Conservation (phyloP, 345 rosid genomes). For the Citrus medica region DNA sequence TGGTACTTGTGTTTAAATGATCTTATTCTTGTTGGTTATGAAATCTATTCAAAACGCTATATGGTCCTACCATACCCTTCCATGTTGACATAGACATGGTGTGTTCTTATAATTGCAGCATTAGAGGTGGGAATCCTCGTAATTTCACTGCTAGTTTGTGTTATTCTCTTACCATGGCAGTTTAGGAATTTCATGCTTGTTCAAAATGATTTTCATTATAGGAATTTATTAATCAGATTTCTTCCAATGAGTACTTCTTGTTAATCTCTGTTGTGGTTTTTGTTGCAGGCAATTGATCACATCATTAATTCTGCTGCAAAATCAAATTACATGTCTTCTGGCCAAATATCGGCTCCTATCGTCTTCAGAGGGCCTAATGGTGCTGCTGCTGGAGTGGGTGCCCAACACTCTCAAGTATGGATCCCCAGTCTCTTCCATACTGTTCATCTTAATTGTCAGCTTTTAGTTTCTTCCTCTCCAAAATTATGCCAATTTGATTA, state of each 20-base stretch:
- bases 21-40: neutral
- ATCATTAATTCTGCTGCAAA: constrained; percentile 92
- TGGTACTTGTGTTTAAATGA: neutral
- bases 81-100: neutral
- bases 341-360: constrained; percentile 72
- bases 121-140: neutral
- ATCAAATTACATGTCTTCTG: constrained; percentile 86
- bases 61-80: neutral
- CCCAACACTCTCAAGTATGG: constrained; percentile 91
- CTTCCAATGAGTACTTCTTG: neutral
- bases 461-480: neutral
- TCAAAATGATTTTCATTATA: neutral
- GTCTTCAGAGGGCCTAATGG: constrained; percentile 98
- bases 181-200: neutral
- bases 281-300: constrained; percentile 82
- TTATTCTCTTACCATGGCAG: neutral
- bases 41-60: neutral
- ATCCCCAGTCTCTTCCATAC: constrained; percentile 5
- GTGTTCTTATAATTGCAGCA: neutral
- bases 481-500: neutral
- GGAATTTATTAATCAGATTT: neutral
- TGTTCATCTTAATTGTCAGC: neutral
- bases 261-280: constrained; percentile 13
- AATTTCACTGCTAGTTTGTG: neutral
- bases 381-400: constrained; percentile 98